Conservation (phyloP, 371 early-diverging fungal genomes). For the Rhizopus delemar region DNA sequence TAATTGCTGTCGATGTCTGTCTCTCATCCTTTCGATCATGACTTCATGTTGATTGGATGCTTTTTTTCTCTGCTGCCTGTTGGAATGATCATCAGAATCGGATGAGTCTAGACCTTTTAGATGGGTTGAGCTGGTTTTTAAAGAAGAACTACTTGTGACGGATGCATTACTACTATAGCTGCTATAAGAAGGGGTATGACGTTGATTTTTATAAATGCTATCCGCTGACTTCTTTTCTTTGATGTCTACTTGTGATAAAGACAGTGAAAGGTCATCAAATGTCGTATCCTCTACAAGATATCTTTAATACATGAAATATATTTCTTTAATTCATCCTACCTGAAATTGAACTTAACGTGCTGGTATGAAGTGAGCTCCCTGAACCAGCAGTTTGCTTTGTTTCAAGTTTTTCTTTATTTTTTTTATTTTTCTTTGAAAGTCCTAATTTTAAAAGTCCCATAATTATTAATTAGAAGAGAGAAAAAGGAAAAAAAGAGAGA, state of each 20-base stretch:
- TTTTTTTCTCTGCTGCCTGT: constrained; percentile 28
- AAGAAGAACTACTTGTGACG: too few species aligned
- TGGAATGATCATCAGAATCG: constrained; percentile 24
- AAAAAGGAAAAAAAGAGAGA: too few species aligned
- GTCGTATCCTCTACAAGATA: too few species aligned
- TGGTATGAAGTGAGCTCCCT: not conserved
- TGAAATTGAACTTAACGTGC: not conserved
- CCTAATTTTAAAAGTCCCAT: not conserved
- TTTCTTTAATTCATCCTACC: not conserved
- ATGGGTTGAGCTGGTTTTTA: too few species aligned
- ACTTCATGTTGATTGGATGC: constrained; percentile 11
- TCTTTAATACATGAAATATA: too few species aligned
- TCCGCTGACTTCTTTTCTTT: not conserved
- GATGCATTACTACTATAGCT: not conserved
- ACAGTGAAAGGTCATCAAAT: too few species aligned
- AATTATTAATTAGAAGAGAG: not conserved
- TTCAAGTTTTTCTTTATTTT: not conserved
- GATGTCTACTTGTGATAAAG: too few species aligned
- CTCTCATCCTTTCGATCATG: constrained; percentile 47
- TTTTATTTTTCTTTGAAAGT: not conserved
- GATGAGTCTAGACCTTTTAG: too few species aligned
- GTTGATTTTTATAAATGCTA: too few species aligned
- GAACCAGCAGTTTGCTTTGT: not conserved
- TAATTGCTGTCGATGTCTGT: constrained; percentile 42
- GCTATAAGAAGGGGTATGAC: not conserved